Percentiles rank a stretch among this genome's conserved stretches.
Evolutionary conservation across 106 monocot genomes (phyloP).

Genomic region (Narthecium ossifragum): DNA sequence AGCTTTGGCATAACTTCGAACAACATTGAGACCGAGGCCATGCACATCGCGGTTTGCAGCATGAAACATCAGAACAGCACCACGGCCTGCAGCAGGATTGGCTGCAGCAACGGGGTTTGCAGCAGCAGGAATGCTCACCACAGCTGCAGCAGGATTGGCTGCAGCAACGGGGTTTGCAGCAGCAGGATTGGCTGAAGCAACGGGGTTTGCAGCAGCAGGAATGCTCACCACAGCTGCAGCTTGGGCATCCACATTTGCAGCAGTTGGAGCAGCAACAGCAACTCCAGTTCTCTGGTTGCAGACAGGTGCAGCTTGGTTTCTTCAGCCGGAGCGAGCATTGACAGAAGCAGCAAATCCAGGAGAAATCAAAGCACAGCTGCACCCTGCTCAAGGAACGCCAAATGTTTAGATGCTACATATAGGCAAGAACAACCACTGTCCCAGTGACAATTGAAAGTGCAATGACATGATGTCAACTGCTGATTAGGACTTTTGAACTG

Average conservation of each 20-base stretch:
- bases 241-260: conserved; percentile 1
- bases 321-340: conserved; percentile 12
- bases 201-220: background rate
- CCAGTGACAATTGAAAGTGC: background rate
- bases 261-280: conserved; percentile 17
- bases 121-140: background rate
- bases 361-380: conserved; percentile 27
- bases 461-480: background rate
- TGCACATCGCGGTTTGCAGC: background rate
- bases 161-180: background rate
- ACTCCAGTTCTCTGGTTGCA: conserved; percentile 1
- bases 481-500: too few species aligned
- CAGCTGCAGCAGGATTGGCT: conserved; percentile 6
- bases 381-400: conserved; percentile 12
- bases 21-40: background rate
- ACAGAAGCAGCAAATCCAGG: conserved; percentile 41
- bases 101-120: conserved; percentile 8
- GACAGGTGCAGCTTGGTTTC: conserved; percentile 23
- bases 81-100: conserved; percentile 12
- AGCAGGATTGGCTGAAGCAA: background rate
- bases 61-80: background rate
- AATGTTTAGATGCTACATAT: background rate
- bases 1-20: background rate
- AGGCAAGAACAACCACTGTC: background rate
- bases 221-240: conserved; percentile 4